Evolutionary conservation across 2,329 filamentous ascomycete genomes (phyloP), one percentile per base, ranked within the genome.

Genomic region (Nigrospora osmanthi): DNA sequence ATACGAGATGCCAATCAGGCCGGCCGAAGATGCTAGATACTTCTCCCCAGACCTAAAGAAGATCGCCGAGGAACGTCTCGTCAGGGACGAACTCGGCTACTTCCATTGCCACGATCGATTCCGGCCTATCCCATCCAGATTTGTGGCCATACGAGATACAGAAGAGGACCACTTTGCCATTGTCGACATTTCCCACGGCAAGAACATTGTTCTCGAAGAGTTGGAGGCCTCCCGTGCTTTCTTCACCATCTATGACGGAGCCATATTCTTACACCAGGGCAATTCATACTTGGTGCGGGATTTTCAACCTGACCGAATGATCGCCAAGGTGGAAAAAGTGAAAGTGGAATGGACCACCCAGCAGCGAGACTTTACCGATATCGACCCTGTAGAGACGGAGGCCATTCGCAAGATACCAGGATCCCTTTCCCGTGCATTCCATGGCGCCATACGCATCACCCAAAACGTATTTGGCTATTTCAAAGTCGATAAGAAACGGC

Each of bases 181-280:
- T 42, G 80, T 98, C 43, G 89, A 98, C 67, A 84, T 85, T 13
- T 93, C 88, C 0, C 80, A 93, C 53, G 83, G 83, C 23, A 80
- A 80, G 44, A 97, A 97, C 59, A 70, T 83, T 0, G 86, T 98
- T 0, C 75, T 98, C 2, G 93, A 98, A 69, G 90, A 97, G 65
- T 76, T 98, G n/a, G 93, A 97, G 65, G 88, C 89, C 2, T 93
- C 87, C 2, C 81, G 93, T n/a, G 91, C 91, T 1, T 91, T 89
- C 53, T 97, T 95, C 65, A 95, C 89, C 1, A 78, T 98, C 48
- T 98, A 98, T 63, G 91, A 97, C 62, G 93, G 93, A 12, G 93
- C 89, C 38, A 96, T 98, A 50, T 98, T 95, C 67, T 73, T 98
- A 6, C 93, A 98, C 57, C 93, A 98, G 66, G 93, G 93, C n/a